Evolutionary conservation across 805 yeast species (phyloP), one percentile per base, ranked within the genome.

Genomic region (Spathaspora hagerdaliae): DNA sequence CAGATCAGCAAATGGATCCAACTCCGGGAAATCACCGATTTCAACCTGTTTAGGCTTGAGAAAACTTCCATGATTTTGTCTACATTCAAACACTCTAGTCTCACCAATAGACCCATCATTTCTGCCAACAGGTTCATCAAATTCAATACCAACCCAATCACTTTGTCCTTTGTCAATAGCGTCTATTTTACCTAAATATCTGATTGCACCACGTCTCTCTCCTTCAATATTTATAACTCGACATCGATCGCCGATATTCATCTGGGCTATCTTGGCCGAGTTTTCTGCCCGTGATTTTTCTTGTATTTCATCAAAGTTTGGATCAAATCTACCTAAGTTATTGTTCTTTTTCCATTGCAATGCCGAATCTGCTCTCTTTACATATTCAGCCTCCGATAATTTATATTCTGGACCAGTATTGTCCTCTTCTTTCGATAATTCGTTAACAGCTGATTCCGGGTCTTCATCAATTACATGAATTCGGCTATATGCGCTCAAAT

Each of bases 41-140:
- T 82, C 83, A 3, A 91, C 82, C 43, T 71, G 75, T 9, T 61
- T 64, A 0, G 97, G 95, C 48, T 78, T 78, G 11, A 90, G 79
- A 61, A 92, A 88, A 6, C 89, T 81, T 5, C 97, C 97, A 56
- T 87, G 82, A 15, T 75, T 75, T 6, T 57, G 56, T 6, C 69
- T 67, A 31, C 89, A 79, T 5, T 67, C 57, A 58, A 92, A 91
- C 51, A 86, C 76, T 32, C 72, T 56, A 1, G 53, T 59, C 0
- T 87, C 90, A 32, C 81, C 78, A 35, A 89, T 67, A 15, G 79
- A 65, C 0, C 98, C 98, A 57, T 88, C 80, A 57, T 91, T 88
- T 61, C 85, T 88, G 5, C 98, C 98, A 7, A 78, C 76, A 0
- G 97, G 92, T 53, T 86, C 89, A 54, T 87, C 94, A 44, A 90